Conservation (phyloP, 129 eudicot species). For the Tagetes patula region DNA sequence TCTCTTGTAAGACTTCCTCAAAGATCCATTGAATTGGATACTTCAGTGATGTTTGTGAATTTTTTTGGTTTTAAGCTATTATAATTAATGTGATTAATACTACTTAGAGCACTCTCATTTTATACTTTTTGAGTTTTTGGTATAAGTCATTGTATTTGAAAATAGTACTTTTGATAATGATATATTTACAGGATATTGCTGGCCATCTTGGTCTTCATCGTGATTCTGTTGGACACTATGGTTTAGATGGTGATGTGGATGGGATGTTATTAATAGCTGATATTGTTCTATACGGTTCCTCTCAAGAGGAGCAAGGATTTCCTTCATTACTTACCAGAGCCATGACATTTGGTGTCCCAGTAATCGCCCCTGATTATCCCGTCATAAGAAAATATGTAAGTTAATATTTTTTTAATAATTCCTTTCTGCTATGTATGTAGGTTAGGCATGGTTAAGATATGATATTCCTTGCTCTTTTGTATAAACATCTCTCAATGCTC, state of each 20-base stretch:
- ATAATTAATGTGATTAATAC: constrained; percentile 7
- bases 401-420: constrained; percentile 10
- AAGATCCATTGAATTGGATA: background rate
- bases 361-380: constrained; percentile 80
- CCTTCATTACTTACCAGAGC: constrained; percentile 86
- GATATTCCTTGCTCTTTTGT: constrained; percentile 14
- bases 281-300: constrained; percentile 78
- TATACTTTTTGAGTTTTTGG: too few relatives aligned
- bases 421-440: constrained; percentile 22
- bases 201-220: constrained; percentile 60
- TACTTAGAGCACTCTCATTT: background rate
- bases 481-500: constrained; percentile 29
- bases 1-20: background rate
- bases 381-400: constrained; percentile 69
- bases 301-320: constrained; percentile 87
- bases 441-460: constrained; percentile 11
- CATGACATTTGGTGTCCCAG: constrained; percentile 83
- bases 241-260: constrained; percentile 68
- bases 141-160: background rate
- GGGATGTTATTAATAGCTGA: constrained; percentile 71
- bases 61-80: background rate
- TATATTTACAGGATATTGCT: constrained; percentile 59
- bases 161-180: background rate
- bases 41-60: background rate
- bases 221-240: constrained; percentile 76